phyloP scores from a whole-genome alignment of 1,139 yeast species.

The Saccharomyces hybrid region DNA sequence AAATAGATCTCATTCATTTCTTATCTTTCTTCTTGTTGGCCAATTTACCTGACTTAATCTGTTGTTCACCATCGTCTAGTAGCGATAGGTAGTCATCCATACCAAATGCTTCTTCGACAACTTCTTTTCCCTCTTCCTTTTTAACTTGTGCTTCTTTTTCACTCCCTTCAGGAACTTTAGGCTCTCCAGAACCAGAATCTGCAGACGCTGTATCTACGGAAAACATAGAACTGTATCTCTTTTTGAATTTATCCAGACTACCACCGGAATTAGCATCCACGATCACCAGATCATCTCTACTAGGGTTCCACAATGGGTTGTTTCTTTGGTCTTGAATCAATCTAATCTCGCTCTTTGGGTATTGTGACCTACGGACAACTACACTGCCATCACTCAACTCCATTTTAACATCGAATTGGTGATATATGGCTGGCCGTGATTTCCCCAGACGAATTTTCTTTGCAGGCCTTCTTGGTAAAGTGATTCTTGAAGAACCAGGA shows the following conservation, averaged over 20 bases:
- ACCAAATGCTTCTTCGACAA: constrained; percentile 23
- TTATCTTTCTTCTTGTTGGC: constrained; percentile 45
- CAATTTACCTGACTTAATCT: constrained; percentile 58
- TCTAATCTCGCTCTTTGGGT: constrained; percentile 79
- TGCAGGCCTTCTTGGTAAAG: constrained; percentile 35
- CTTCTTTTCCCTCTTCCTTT: constrained; percentile 11
- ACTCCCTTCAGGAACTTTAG: constrained; percentile 13
- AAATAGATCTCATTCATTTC: constrained; percentile 3
- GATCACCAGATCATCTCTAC: constrained; percentile 66
- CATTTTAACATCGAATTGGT: constrained; percentile 78
- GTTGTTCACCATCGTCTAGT: constrained; percentile 54
- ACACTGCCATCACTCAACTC: constrained; percentile 94
- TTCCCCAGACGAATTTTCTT: constrained; percentile 48
- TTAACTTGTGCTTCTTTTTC: constrained; percentile 16
- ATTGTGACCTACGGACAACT: constrained; percentile 70
- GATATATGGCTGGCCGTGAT: constrained; percentile 87
- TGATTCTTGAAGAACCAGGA: constrained; percentile 21
- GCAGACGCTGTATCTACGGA: constrained; percentile 28
- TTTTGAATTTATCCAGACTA: constrained; percentile 74
- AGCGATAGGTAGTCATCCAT: constrained; percentile 53
- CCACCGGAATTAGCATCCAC: constrained; percentile 81
- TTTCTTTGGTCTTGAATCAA: constrained; percentile 86
- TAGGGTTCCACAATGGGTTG: constrained; percentile 79
- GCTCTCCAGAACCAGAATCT: constrained; percentile 14
- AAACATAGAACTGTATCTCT: constrained; percentile 55